These are phyloP conservation scores for Mentha longifolia DNA, from an alignment of 257 asterid species.

Conservation along the genomic window DNA sequence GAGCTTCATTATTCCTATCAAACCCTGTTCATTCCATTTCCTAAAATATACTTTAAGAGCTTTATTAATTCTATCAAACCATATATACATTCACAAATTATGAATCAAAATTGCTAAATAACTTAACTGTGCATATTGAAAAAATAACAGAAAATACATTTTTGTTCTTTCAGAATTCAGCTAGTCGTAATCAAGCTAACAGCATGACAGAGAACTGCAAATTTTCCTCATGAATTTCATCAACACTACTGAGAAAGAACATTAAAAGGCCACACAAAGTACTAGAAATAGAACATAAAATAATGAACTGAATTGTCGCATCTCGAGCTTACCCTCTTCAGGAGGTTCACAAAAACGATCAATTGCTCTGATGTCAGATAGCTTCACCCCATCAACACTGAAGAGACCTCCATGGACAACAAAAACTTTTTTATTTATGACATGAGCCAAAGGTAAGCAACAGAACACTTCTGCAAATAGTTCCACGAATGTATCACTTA, in stretches of 20 bases:
- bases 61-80: slow-evolving; percentile 21
- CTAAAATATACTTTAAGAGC: too few relatives aligned
- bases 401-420: slow-evolving; percentile 99
- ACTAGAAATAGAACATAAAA: slow-evolving; percentile 19
- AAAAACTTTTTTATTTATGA: slow-evolving; percentile 76
- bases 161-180: slow-evolving; percentile 8
- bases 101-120: slow-evolving; percentile 31
- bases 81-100: slow-evolving; percentile 46
- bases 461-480: slow-evolving; percentile 99
- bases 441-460: slow-evolving; percentile 93
- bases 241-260: not conserved
- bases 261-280: not conserved
- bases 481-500: slow-evolving; percentile 85
- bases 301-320: slow-evolving; percentile 22
- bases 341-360: slow-evolving; percentile 99
- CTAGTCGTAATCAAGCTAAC: too few relatives aligned
- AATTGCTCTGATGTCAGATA: slow-evolving; percentile 82
- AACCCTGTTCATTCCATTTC: too few relatives aligned
- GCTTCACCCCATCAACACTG: slow-evolving; percentile 97
- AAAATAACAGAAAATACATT: not conserved
- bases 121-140: not conserved
- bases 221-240: not conserved
- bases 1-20: too few relatives aligned
- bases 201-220: not conserved
- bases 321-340: slow-evolving; percentile 79